phyloP scores from a whole-genome alignment of 768 basidiomycete species.

The Leucogyrophana mollusca region DNA sequence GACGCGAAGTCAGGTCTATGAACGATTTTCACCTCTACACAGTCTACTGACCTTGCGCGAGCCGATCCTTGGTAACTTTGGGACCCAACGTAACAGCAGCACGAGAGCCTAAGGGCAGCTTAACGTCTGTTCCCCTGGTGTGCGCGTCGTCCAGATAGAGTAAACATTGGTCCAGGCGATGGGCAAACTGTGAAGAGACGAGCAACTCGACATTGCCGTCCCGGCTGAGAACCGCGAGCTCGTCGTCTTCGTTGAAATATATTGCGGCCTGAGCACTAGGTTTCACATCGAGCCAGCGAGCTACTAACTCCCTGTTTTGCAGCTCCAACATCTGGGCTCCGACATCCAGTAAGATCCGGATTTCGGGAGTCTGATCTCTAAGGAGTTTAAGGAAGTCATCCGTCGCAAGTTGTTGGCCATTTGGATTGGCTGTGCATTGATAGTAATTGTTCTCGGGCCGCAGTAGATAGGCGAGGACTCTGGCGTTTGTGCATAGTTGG shows the following conservation, averaged over 20 bases:
- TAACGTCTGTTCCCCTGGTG: slow-evolving; percentile 36
- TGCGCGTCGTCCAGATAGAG: slow-evolving; percentile 57
- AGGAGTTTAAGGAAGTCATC: slow-evolving; percentile 28
- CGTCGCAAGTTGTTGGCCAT: slow-evolving; percentile 11
- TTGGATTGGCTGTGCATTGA: not conserved
- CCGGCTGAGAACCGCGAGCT: slow-evolving; percentile 30
- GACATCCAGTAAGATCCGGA: slow-evolving; percentile 52
- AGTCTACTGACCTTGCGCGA: slow-evolving; percentile 30
- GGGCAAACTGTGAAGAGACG: slow-evolving; percentile 34
- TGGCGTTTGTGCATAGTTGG: slow-evolving; percentile 44
- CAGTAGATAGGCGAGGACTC: slow-evolving; percentile 22
- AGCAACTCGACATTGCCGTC: slow-evolving; percentile 36
- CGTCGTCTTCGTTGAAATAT: slow-evolving; percentile 26
- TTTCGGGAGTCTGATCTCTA: slow-evolving; percentile 29
- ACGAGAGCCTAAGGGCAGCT: slow-evolving; percentile 30
- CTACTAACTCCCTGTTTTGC: slow-evolving; percentile 39
- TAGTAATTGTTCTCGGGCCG: slow-evolving; percentile 21
- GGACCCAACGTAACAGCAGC: slow-evolving; percentile 39
- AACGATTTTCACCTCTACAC: too few species aligned
- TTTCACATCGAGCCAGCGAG: slow-evolving; percentile 36
- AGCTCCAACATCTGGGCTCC: slow-evolving; percentile 58
- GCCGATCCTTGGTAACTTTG: slow-evolving; percentile 35
- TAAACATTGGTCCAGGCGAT: slow-evolving; percentile 36
- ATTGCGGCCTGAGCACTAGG: slow-evolving; percentile 23
- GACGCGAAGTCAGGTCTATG: too few species aligned